These are phyloP conservation scores for Antrodiella citrinella DNA, from an alignment of 768 basidiomycete species.

Conservation along the genomic window DNA sequence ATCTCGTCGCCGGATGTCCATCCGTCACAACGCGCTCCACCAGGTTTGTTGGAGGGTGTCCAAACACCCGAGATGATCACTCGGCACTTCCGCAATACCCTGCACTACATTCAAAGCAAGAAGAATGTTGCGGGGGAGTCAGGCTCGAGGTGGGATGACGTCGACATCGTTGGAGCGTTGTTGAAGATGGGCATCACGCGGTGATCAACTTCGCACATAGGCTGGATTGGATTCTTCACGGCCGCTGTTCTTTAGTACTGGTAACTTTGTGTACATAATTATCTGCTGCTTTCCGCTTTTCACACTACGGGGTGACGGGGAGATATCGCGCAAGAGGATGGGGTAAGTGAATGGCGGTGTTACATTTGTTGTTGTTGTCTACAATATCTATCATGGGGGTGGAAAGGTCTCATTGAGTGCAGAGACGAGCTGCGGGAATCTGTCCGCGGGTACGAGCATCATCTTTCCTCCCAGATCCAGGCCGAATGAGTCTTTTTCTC, in stretches of 20 bases:
- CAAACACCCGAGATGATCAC: slow-evolving; percentile 91
- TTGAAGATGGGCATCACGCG: slow-evolving; percentile 77
- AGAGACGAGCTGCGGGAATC: slow-evolving; percentile 33
- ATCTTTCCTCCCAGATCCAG: slow-evolving; percentile 60
- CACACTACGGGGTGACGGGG: too few species aligned
- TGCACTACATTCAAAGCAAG: slow-evolving; percentile 72
- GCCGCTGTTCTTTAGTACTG: background rate
- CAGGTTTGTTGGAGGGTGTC: slow-evolving; percentile 86
- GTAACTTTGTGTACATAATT: slow-evolving; percentile 8
- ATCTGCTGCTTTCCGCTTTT: slow-evolving; percentile 2
- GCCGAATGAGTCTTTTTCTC: slow-evolving; percentile 63
- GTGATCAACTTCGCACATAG: background rate
- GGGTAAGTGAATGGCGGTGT: too few species aligned
- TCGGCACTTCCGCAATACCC: slow-evolving; percentile 88
- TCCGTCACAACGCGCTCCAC: slow-evolving; percentile 78
- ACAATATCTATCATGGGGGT: slow-evolving; percentile 14
- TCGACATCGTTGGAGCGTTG: slow-evolving; percentile 81
- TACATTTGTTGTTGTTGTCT: background rate
- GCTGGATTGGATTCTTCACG: background rate
- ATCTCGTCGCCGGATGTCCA: slow-evolving; percentile 85
- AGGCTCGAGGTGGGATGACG: slow-evolving; percentile 67
- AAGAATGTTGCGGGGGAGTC: slow-evolving; percentile 52
- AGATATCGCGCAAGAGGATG: too few species aligned
- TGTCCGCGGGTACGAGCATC: slow-evolving; percentile 47
- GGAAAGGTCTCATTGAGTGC: slow-evolving; percentile 19